Evolutionary conservation across 495 filamentous ascomycete genomes (phyloP).

Genomic region (Tuber microsphaerosporum): DNA sequence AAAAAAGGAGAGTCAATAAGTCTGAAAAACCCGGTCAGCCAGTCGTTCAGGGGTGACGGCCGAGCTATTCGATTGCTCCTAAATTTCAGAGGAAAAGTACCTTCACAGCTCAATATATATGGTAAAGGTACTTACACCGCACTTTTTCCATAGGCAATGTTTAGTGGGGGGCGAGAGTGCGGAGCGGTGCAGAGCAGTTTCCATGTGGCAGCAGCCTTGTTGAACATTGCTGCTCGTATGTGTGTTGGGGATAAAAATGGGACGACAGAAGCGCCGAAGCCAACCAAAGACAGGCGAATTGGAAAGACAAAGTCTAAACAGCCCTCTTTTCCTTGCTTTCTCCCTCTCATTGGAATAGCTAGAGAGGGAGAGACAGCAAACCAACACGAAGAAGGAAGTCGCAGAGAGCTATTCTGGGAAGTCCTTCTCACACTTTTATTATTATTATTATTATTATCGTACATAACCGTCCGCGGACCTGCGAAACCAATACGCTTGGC

Average conservation of each 20-base stretch:
- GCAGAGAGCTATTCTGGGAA: not conserved
- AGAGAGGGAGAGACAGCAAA: not conserved
- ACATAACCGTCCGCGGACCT: not conserved
- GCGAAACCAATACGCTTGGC: not conserved
- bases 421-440: not conserved
- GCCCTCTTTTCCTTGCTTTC: not conserved
- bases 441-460: not conserved
- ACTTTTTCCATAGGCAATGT: not conserved
- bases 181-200: not conserved
- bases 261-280: constrained; percentile 1
- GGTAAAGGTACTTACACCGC: not conserved
- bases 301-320: not conserved
- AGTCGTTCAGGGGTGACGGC: not conserved
- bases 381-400: not conserved
- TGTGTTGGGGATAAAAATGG: not conserved
- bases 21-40: not conserved
- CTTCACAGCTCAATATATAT: constrained; percentile 4
- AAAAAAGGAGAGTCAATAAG: not conserved
- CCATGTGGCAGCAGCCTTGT: not conserved
- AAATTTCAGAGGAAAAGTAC: not conserved
- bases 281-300: not conserved
- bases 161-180: not conserved
- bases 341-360: not conserved
- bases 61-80: not conserved
- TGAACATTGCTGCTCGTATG: not conserved